Evolutionary conservation across 228 moss, liverwort and hornwort genomes (phyloP).

Genomic region (Sphagnum magellanicum): DNA sequence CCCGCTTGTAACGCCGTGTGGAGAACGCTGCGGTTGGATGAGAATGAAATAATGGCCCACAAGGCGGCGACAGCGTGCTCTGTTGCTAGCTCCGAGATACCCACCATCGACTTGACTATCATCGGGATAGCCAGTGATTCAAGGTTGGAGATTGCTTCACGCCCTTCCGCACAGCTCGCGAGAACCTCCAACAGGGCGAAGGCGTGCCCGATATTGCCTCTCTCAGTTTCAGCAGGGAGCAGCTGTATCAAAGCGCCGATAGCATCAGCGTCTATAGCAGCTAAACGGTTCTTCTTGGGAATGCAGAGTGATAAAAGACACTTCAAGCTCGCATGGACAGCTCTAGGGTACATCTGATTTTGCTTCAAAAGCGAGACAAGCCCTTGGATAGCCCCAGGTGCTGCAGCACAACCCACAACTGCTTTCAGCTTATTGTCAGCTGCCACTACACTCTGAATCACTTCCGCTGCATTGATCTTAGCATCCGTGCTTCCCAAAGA

Average conservation of each 20-base stretch:
- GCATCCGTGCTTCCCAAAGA: constrained; percentile 43
- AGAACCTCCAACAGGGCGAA: constrained; percentile 42
- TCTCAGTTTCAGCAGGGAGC: constrained; percentile 24
- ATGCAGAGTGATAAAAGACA: constrained; percentile 26
- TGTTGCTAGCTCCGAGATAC: constrained; percentile 49
- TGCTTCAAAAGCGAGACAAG: constrained; percentile 39
- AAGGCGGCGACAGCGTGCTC: constrained; percentile 70
- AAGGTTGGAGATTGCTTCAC: constrained; percentile 58
- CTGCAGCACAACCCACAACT: constrained; percentile 25
- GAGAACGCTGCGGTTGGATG: constrained; percentile 58
- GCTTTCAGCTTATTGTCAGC: constrained; percentile 43
- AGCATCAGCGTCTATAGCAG: constrained; percentile 27
- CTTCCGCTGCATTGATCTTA: constrained; percentile 48
- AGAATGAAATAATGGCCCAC: constrained; percentile 69
- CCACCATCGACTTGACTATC: constrained; percentile 64
- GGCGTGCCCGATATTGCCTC: constrained; percentile 39
- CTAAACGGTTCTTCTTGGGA: constrained; percentile 28
- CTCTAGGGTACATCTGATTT: constrained; percentile 17
- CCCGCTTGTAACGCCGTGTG: constrained; percentile 66
- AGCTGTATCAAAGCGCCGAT: constrained; percentile 21
- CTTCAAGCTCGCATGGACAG: constrained; percentile 17
- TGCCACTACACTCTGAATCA: constrained; percentile 39
- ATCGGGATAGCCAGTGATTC: constrained; percentile 45
- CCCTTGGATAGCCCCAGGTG: constrained; percentile 39
- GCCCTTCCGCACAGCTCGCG: constrained; percentile 57